Conservation (phyloP, 2,329 filamentous ascomycete species). For the Alternaria ethzedia region DNA sequence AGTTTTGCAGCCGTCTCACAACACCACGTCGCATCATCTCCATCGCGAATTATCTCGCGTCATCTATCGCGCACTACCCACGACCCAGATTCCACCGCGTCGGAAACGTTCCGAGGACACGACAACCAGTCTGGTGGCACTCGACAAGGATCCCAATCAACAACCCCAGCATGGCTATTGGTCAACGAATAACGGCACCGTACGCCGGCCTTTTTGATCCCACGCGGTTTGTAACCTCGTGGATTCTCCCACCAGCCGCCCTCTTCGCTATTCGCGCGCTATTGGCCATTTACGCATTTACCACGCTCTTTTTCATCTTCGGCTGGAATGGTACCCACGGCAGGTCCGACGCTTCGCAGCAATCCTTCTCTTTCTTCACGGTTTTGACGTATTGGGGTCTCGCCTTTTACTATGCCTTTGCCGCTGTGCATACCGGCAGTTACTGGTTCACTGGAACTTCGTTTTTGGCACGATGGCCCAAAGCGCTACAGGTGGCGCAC, state of each 20-base stretch:
- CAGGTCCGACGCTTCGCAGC: slow-evolving; percentile 51
- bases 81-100: not conserved
- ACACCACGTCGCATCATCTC: slow-evolving; percentile 14
- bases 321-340: slow-evolving; percentile 67
- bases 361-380: slow-evolving; percentile 82
- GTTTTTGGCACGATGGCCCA: slow-evolving; percentile 48
- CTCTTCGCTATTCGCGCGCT: slow-evolving; percentile 65
- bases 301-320: slow-evolving; percentile 72
- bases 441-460: slow-evolving; percentile 59
- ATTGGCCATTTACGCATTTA: slow-evolving; percentile 69
- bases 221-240: slow-evolving; percentile 77
- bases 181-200: slow-evolving; percentile 25
- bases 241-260: slow-evolving; percentile 71
- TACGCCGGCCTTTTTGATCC: slow-evolving; percentile 50
- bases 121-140: not conserved
- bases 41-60: slow-evolving; percentile 3
- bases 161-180: slow-evolving; percentile 33
- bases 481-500: slow-evolving; percentile 47
- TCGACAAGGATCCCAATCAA: slow-evolving; percentile 5
- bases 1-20: slow-evolving; percentile 7
- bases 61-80: not conserved
- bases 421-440: slow-evolving; percentile 70
- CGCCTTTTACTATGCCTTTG: slow-evolving; percentile 76
- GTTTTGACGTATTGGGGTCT: slow-evolving; percentile 82
- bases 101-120: slow-evolving; percentile 2